These are phyloP conservation scores for Neurospora sp. DNA, from an alignment of 495 filamentous ascomycete species.

Conservation along the genomic window DNA sequence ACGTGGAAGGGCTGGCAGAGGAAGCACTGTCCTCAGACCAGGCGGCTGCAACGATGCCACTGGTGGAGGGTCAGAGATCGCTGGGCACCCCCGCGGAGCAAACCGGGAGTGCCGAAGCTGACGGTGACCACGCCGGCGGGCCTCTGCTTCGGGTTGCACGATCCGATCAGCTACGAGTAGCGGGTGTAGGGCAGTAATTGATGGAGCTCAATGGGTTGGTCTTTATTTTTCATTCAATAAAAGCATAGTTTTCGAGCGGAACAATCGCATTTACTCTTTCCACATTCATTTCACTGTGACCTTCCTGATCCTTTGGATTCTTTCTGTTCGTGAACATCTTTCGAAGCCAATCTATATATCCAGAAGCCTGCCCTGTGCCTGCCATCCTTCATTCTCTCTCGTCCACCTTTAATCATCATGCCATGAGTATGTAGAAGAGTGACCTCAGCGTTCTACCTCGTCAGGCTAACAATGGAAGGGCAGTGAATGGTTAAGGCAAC, in stretches of 20 bases:
- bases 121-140: background rate
- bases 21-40: background rate
- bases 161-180: background rate
- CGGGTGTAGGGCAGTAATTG: too few species aligned
- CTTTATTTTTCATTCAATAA: too few species aligned
- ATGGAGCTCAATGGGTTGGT: too few species aligned
- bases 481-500: background rate
- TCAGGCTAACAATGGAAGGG: background rate
- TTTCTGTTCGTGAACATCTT: background rate
- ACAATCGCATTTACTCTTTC: background rate
- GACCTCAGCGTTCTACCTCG: too few species aligned
- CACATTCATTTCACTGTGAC: fast-evolving
- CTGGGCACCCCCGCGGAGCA: background rate
- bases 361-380: background rate
- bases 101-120: background rate
- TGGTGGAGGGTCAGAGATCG: background rate
- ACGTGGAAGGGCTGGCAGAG: background rate
- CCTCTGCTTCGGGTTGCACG: background rate
- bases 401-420: background rate
- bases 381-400: too few species aligned
- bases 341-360: background rate
- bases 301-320: background rate
- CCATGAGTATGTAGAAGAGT: background rate
- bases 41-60: background rate
- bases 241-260: background rate